Base-by-base conservation (phyloP, 2,329 filamentous ascomycete genomes). In the Catunica adiposa region DNA sequence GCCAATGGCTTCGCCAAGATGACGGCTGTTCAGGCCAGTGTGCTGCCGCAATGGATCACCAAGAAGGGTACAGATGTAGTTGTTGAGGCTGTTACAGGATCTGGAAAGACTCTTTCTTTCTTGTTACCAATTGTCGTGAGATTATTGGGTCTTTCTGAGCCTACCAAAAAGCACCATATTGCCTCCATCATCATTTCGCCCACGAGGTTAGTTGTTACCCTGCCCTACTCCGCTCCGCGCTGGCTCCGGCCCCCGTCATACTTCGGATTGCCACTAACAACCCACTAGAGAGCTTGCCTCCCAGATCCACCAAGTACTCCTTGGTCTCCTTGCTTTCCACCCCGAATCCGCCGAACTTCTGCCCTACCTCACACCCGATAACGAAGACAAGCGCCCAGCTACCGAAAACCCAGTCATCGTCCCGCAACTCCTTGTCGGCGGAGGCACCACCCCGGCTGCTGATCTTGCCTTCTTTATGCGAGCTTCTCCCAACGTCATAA, bases 11-110 rank as follows among this genome's bases (percentile, higher is more conserved):
- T 95, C 68, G 72, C 76, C 60, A 83, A 84, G 66, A 89, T 92
- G 76, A 96, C 89, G 2, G 90, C 90, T 1, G 89, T 96, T n/a
- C 90, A 97, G 70, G 87, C 89, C 47, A 90, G 88, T 58, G 84
- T 87, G 3, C 84, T 96, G 61, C 88, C 89, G 11, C 78, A 95
- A 53, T 92, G 95, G 66, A 82, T 89, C 70, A 83, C 81, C 53
- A 86, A 94, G 66, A 94, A 94, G 64, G 59, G 59, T 22, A 59
- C 59, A 7, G 89, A 95, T 68, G 86, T 94, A 3, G 89, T 95
- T 1, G 89, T 95, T 4, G 88, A 94, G 72, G 88, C 88, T 31
- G 89, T 94, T 3, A 95, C 89, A 1, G 89, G 89, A 11, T 92
- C 86, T 67, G 89, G 89, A 59, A 95, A 96, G 70, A 95, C 89